These are phyloP conservation scores for Tephrocybe sp. DNA, from an alignment of 768 basidiomycete species.

Conservation along the genomic window DNA sequence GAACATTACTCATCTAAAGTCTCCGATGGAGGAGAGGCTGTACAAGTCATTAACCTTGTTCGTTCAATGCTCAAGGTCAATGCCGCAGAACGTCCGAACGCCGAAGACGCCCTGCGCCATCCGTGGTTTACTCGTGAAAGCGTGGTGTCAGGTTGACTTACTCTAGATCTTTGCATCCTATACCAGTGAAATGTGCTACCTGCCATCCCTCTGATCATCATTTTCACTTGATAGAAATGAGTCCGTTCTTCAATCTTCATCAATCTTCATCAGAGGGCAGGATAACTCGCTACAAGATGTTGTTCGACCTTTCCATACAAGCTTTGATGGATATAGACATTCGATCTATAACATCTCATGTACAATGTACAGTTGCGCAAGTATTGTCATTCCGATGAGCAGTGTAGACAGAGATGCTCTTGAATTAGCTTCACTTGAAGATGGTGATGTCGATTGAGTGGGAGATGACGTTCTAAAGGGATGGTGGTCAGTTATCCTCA, in stretches of 20 bases:
- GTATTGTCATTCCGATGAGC: not conserved
- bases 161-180: too few relatives aligned
- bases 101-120: slow-evolving; percentile 6
- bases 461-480: too few relatives aligned
- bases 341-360: too few relatives aligned
- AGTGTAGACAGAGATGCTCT: not conserved
- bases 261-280: too few relatives aligned
- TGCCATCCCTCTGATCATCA: too few relatives aligned
- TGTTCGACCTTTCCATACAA: too few relatives aligned
- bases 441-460: not conserved
- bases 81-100: slow-evolving; percentile 1
- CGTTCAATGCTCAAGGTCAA: slow-evolving; percentile 11
- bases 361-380: not conserved
- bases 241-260: too few relatives aligned
- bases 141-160: not conserved
- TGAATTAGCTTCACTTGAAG: not conserved
- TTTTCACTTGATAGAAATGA: too few relatives aligned
- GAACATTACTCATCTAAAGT: slow-evolving; percentile 1
- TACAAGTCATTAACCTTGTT: slow-evolving; percentile 6
- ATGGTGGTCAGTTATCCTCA: too few relatives aligned
- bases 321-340: too few relatives aligned
- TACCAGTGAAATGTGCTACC: too few relatives aligned
- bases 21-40: not conserved
- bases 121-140: slow-evolving; percentile 9
- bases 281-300: too few relatives aligned